These are phyloP conservation scores for Mycena sanguinolenta DNA, from an alignment of 768 basidiomycete genomes.

Conservation along the genomic window DNA sequence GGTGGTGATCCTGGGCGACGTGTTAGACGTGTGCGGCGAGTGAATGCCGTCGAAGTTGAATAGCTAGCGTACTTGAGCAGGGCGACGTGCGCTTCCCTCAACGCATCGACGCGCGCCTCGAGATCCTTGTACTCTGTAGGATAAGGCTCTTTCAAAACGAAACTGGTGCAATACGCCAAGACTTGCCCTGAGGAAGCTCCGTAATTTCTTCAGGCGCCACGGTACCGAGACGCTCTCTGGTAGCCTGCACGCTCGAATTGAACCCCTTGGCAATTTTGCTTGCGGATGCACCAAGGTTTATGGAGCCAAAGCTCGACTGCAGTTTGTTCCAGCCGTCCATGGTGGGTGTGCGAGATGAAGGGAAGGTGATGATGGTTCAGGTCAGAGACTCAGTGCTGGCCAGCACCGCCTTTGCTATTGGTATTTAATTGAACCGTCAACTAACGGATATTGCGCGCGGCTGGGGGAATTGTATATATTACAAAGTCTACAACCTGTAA, in stretches of 20 bases:
- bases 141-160: neutral
- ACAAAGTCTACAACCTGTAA: no score
- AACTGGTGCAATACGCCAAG: neutral
- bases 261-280: slow-evolving; percentile 84
- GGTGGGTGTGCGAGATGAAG: slow-evolving; percentile 50
- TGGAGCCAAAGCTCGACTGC: slow-evolving; percentile 67
- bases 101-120: slow-evolving; percentile 93
- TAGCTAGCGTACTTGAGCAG: slow-evolving; percentile 78
- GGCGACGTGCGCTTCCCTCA: slow-evolving; percentile 80
- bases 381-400: slow-evolving; percentile 20
- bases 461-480: no score
- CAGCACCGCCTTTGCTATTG: slow-evolving; percentile 17
- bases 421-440: no score
- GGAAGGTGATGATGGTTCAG: slow-evolving; percentile 5
- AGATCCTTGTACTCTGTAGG: slow-evolving; percentile 94
- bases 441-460: neutral
- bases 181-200: slow-evolving; percentile 88
- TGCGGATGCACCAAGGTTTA: slow-evolving; percentile 84
- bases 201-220: slow-evolving; percentile 94
- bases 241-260: slow-evolving; percentile 87
- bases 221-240: slow-evolving; percentile 89
- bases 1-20: slow-evolving; percentile 75
- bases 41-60: slow-evolving; percentile 1
- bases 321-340: slow-evolving; percentile 81
- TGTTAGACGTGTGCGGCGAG: slow-evolving; percentile 5